Evolutionary conservation across 1,139 yeast genomes (phyloP), one percentile per base, ranked within the genome.

Genomic region (Yarrowia galli): DNA sequence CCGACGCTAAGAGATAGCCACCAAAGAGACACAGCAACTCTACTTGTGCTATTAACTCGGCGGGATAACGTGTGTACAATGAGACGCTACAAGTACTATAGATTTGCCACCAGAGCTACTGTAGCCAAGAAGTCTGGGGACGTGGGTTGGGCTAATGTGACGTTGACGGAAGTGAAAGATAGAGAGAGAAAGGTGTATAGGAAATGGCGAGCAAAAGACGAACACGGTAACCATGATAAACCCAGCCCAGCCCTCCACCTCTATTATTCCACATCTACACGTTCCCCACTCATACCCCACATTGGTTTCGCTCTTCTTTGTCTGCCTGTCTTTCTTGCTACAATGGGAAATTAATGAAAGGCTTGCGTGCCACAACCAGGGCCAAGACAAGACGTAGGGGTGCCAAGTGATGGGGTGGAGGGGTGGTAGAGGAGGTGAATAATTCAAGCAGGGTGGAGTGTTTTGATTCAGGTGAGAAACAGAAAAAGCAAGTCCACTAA

Each of bases 301-400:
- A 49, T 49, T 32, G 56, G 40, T 49, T 22, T 49, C 56, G 18
- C 12, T 49, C 56, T 49, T 49, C 56, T 49, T 49, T 49, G 56
- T 46, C 9, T 25, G 25, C 1, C 20, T 9, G 3, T 16, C 16
- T 13, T 23, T 45, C 18, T 46, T 25, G 51, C 18, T 45, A 6
- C 49, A 4, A 23, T 15, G 32, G 49, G 49, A 45, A 23, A 45
- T 45, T 45, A 23, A 35, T 23, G 23, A 45, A 28, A 28, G 32
- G 9, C 6, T 3, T 6, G 32, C 9, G 3, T 28, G 32, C 32
- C 32, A 28, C 32, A 28, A 28, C 10, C 4, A 28, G 32, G 8
- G 49, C 49, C 49, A 23, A 45, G 49, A 45, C 20, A n/a, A n/a
- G 15, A 45, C 10, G 42, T 3, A 40, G 45, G 45, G 45, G 45